Percentiles rank a stretch among this genome's conserved stretches.
Conservation (phyloP, 2,329 filamentous ascomycete species). For the Shiraia bambusicola region DNA sequence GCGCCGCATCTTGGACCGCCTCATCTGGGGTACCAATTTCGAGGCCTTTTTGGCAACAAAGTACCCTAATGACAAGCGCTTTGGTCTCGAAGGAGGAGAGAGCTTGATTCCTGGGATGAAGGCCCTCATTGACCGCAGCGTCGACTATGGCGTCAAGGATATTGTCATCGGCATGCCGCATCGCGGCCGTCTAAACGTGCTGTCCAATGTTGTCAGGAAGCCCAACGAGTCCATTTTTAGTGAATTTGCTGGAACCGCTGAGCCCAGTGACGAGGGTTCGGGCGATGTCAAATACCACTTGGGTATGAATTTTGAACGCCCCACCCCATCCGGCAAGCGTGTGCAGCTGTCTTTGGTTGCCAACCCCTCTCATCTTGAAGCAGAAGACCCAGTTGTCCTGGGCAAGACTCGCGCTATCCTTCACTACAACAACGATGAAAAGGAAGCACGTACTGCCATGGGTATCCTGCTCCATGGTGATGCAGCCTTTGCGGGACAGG, state of each 20-base stretch:
- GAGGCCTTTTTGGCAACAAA: constrained; percentile 94
- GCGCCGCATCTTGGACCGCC: constrained; percentile 90
- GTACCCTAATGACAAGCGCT: constrained; percentile 99
- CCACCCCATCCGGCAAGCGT: constrained; percentile 95
- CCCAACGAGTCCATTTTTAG: constrained; percentile 99
- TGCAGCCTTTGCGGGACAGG: constrained; percentile 93
- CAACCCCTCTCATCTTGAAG: constrained; percentile 97
- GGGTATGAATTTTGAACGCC: constrained; percentile 99
- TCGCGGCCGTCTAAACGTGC: constrained; percentile 94
- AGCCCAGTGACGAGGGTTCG: constrained; percentile 90
- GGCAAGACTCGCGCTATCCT: constrained; percentile 97
- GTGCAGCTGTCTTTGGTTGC: constrained; percentile 98
- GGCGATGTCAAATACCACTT: constrained; percentile 99
- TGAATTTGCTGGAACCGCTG: constrained; percentile 87
- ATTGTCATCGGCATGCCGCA: constrained; percentile 99
- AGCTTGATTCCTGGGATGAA: constrained; percentile 98
- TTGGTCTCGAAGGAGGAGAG: constrained; percentile 96
- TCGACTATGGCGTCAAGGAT: constrained; percentile 98
- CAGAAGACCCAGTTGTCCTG: constrained; percentile 95
- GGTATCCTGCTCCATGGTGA: constrained; percentile 94
- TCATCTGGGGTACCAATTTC: constrained; percentile 99
- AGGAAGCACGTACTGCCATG: constrained; percentile 86
- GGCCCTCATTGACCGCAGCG: constrained; percentile 94
- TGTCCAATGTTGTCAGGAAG: constrained; percentile 98
- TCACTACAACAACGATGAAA: constrained; percentile 98